phyloP scores from a whole-genome alignment of 2,329 filamentous ascomycete genomes.

The Trichoderma harzianum region DNA sequence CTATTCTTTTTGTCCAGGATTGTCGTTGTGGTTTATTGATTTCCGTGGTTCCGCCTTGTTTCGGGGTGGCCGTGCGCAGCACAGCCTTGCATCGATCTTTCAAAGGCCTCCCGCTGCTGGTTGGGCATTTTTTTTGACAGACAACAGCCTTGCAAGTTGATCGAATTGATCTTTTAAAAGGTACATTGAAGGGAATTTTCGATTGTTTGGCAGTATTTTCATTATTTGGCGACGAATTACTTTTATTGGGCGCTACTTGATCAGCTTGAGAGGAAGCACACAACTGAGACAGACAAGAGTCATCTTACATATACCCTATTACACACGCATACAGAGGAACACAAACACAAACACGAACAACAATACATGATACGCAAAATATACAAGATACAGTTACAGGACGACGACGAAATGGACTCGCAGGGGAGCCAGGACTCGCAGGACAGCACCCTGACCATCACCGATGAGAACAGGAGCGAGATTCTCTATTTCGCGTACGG shows the following conservation, averaged over 20 bases:
- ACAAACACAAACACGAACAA: background rate
- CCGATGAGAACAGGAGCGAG: conserved; percentile 35
- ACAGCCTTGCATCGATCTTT: background rate
- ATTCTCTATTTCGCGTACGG: conserved; percentile 68
- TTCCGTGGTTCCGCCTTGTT: background rate
- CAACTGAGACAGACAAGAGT: background rate
- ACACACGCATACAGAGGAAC: background rate
- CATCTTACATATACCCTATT: background rate
- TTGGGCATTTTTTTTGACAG: background rate
- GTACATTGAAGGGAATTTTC: background rate
- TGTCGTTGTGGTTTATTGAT: background rate
- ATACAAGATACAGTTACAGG: background rate
- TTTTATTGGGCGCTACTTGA: background rate
- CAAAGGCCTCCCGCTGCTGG: background rate
- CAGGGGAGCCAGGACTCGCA: conserved; percentile 35
- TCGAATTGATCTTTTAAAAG: background rate
- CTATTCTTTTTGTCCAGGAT: background rate
- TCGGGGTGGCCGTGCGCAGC: conserved; percentile 1
- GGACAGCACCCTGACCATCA: conserved; percentile 35
- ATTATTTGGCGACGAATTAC: background rate
- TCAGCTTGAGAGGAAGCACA: background rate
- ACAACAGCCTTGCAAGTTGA: background rate
- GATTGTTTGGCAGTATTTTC: background rate
- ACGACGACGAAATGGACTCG: conserved; percentile 25
- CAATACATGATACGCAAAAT: no score